Evolutionary conservation across 345 rosid genomes (phyloP), one percentile per base, ranked within the genome.

Genomic region (Mercurialis annua): DNA sequence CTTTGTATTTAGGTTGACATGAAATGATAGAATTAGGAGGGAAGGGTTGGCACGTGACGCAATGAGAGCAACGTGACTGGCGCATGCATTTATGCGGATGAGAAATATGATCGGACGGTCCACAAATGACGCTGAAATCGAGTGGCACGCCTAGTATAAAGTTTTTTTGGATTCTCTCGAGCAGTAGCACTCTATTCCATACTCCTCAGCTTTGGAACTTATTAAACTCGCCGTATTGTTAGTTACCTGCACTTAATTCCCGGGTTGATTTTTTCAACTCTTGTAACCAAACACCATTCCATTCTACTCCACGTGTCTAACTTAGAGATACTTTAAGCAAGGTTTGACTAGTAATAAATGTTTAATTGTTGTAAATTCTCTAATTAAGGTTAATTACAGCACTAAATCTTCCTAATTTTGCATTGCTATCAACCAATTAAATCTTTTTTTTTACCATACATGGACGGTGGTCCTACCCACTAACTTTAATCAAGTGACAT

Each of bases 191-290:
- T 61, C 47, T 40, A 50, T 83, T 76, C 83, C 20, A 81, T 53
- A 66, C 81, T 76, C 83, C 21, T 77, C 57, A 68, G 67, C 81
- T 78, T 83, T 73, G 89, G 82, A 76, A 81, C 73, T 78, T 73
- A n/a, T n/a, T n/a, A 68, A 72, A 49, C 80, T 62, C 82, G 73
- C 81, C 81, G 73, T 72, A 69, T 70, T 77, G 76, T 74, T 70
- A 68, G 75, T 69, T 77, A 36, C 57, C 64, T 62, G 29, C 58
- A 18, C 69, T 40, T 62, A 8, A 62, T 46, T 58, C 54, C 21
- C 11, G 33, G 44, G 5, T 62, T 1, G 17, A 47, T 29, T 12
- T 23, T 5, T 34, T 46, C 48, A 7, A 66, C 36, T 44, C 67
- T 20, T 2, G 10, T 21, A n/a, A 10, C 57, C 74, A 62, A 56